These are phyloP conservation scores for Cymodocea nodosa DNA, from an alignment of 116 monocot species.

Conservation along the genomic window DNA sequence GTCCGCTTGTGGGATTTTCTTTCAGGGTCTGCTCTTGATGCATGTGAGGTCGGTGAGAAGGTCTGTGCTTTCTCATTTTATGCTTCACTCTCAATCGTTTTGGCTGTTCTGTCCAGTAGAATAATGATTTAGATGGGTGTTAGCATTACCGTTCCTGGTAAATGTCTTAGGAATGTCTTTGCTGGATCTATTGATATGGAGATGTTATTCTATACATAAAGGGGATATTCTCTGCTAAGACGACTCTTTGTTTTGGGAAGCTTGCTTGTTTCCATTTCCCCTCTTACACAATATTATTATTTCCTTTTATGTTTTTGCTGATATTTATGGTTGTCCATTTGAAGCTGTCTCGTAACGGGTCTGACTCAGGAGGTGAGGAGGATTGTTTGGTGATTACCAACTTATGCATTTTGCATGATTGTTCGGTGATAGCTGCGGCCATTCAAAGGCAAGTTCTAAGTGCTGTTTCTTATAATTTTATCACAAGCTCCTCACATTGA, in stretches of 20 bases:
- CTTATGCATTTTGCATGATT: constrained; percentile 46
- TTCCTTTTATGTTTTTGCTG: not conserved
- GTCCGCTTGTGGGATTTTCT: constrained; percentile 83
- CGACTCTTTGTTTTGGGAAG: too few relatives aligned
- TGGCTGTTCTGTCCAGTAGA: not conserved
- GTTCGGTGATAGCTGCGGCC: constrained; percentile 52
- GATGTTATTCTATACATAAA: too few relatives aligned
- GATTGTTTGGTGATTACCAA: constrained; percentile 36
- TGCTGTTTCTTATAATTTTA: not conserved
- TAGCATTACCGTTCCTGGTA: too few relatives aligned
- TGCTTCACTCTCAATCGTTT: not conserved
- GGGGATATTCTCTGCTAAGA: too few relatives aligned
- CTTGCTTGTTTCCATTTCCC: not conserved
- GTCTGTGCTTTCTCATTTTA: constrained; percentile 6
- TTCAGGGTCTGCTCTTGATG: constrained; percentile 62
- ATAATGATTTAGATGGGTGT: too few relatives aligned
- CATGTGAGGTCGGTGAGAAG: constrained; percentile 53
- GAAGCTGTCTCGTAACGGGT: constrained; percentile 31
- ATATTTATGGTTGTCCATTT: constrained; percentile 2
- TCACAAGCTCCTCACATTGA: not conserved
- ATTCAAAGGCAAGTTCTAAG: constrained; percentile 44
- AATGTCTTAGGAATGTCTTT: too few relatives aligned
- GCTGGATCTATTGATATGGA: too few relatives aligned
- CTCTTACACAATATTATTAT: not conserved
- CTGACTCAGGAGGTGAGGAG: constrained; percentile 19